Percentiles rank a stretch among this genome's conserved stretches.
These are phyloP conservation scores for Clarireedia sp. DNA, from an alignment of 2,329 filamentous ascomycete genomes.

Conservation along the genomic window DNA sequence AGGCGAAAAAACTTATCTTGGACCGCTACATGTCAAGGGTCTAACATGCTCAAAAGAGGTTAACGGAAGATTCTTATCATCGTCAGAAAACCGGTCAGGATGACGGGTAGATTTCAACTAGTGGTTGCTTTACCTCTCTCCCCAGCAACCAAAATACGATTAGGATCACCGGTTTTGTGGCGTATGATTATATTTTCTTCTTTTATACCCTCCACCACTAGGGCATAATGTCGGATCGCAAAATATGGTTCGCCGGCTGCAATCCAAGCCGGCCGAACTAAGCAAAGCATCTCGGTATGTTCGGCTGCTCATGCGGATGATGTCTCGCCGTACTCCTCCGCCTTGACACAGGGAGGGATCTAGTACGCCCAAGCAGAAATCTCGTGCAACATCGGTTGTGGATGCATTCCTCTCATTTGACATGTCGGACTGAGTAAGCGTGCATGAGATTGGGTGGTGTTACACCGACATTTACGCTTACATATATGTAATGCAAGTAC, in stretches of 20 bases:
- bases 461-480: constrained; percentile 10
- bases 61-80: background rate
- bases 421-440: background rate
- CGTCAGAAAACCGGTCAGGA: background rate
- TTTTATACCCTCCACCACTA: background rate
- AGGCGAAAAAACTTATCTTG: constrained; percentile 3
- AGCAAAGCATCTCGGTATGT: background rate
- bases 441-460: background rate
- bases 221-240: background rate
- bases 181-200: background rate
- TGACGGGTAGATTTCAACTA: background rate
- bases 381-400: background rate
- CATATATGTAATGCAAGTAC: background rate
- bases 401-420: constrained; percentile 1
- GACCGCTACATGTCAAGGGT: background rate
- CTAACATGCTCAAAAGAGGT: background rate
- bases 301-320: constrained; percentile 1
- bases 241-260: background rate
- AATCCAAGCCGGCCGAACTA: background rate
- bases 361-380: background rate
- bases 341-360: background rate
- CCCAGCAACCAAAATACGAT: background rate
- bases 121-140: background rate
- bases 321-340: constrained; percentile 1
- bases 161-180: background rate